Evolutionary conservation across 371 early-diverging fungal genomes (phyloP).

Genomic region (Chytridiales sp.): DNA sequence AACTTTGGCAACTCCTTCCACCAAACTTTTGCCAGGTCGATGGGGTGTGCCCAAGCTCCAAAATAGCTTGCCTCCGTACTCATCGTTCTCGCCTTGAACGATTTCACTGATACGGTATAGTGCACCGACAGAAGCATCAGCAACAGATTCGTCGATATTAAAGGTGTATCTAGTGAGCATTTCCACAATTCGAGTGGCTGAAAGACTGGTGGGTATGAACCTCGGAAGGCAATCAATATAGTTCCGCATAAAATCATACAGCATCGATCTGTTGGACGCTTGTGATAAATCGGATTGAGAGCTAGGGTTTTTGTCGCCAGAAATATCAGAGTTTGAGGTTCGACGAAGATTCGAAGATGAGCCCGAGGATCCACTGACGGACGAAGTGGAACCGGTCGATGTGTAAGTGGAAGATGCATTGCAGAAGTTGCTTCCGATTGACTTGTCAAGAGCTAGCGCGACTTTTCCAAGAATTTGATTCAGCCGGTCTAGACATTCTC

Average conservation of each 20-base stretch:
- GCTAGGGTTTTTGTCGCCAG: too few species aligned
- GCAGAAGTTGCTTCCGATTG: conserved; percentile 44
- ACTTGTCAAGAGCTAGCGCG: conserved; percentile 55
- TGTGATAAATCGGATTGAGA: too few species aligned
- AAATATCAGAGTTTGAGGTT: too few species aligned
- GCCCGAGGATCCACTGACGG: not conserved
- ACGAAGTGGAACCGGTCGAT: conserved; percentile 3
- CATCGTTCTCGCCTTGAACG: conserved; percentile 54
- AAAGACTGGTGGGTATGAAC: conserved; percentile 66
- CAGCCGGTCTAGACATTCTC: conserved; percentile 56
- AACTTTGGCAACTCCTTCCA: conserved; percentile 30
- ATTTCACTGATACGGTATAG: conserved; percentile 63
- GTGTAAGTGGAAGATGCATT: conserved; percentile 6
- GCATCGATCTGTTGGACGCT: too few species aligned
- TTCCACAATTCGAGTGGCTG: conserved; percentile 66
- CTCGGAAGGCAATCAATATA: conserved; percentile 71
- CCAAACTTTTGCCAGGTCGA: conserved; percentile 17
- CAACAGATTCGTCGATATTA: conserved; percentile 81
- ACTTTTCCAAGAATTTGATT: conserved; percentile 59
- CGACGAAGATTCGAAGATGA: too few species aligned
- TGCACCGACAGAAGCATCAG: conserved; percentile 64
- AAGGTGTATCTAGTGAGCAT: conserved; percentile 74
- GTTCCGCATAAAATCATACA: conserved; percentile 38
- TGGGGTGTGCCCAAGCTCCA: conserved; percentile 25
- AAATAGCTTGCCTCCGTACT: conserved; percentile 6